Evolutionary conservation across 441 rosid genomes (phyloP).

Genomic region (Breynia disticha): DNA sequence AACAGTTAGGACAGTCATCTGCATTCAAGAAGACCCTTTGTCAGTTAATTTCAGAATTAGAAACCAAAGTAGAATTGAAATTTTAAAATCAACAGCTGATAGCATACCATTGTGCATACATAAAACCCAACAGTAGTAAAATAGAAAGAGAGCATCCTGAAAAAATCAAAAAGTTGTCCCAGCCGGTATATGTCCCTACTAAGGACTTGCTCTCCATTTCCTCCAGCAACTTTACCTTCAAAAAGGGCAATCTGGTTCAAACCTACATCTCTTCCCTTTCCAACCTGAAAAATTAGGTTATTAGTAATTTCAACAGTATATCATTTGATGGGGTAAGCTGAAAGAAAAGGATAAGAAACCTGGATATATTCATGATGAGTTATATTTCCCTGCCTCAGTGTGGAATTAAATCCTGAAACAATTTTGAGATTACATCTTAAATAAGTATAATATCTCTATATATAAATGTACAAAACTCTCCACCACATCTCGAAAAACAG

Average conservation of each 20-base stretch:
- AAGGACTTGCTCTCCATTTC: slow-evolving; percentile 97
- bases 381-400: slow-evolving; percentile 88
- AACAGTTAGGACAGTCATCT: slow-evolving; percentile 95
- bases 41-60: slow-evolving; percentile 16
- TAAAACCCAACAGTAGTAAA: slow-evolving; percentile 93
- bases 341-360: slow-evolving; percentile 35
- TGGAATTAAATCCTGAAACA: slow-evolving; percentile 86
- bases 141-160: slow-evolving; percentile 93
- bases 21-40: slow-evolving; percentile 25
- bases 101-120: slow-evolving; percentile 88
- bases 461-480: not conserved
- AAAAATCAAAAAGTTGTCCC: slow-evolving; percentile 94
- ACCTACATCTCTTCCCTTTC: slow-evolving; percentile 98
- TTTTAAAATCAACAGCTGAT: slow-evolving; percentile 3
- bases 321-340: not conserved
- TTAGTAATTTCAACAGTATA: slow-evolving; percentile 9
- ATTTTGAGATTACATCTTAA: slow-evolving; percentile 8
- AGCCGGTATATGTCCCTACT: slow-evolving; percentile 91
- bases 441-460: not conserved
- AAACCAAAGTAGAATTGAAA: slow-evolving; percentile 12
- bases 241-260: slow-evolving; percentile 95
- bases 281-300: slow-evolving; percentile 50
- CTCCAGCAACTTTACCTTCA: slow-evolving; percentile 98
- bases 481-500: not conserved
- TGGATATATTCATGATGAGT: slow-evolving; percentile 97